Percentiles rank a stretch among this genome's conserved stretches.
phyloP scores from a whole-genome alignment of 2,329 filamentous ascomycete genomes.

The Calonectria pauciramosa region DNA sequence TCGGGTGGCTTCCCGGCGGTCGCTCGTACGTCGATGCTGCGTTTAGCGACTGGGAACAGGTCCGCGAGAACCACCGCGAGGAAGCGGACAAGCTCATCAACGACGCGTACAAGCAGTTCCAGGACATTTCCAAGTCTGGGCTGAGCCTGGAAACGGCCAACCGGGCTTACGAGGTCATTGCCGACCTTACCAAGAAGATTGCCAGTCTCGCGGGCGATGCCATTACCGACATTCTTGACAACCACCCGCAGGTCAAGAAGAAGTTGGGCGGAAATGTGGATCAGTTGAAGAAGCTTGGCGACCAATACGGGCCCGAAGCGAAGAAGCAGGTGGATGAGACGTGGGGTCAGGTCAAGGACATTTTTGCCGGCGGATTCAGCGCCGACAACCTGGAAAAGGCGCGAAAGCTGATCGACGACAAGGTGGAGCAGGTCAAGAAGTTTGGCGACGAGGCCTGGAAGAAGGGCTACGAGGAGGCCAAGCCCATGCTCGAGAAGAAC shows the following conservation, averaged over 20 bases:
- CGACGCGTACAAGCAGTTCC: slow-evolving; percentile 77
- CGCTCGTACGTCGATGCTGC: slow-evolving; percentile 76
- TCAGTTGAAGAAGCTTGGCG: slow-evolving; percentile 77
- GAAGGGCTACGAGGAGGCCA: slow-evolving; percentile 78
- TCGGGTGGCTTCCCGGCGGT: slow-evolving; percentile 79
- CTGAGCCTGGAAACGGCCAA: slow-evolving; percentile 73
- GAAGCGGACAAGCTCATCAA: slow-evolving; percentile 78
- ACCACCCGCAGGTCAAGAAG: slow-evolving; percentile 80
- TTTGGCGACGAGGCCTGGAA: slow-evolving; percentile 80
- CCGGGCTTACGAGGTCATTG: slow-evolving; percentile 72
- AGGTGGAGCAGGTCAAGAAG: slow-evolving; percentile 75
- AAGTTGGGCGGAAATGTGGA: slow-evolving; percentile 78
- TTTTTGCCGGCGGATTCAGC: slow-evolving; percentile 73
- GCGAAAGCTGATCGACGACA: slow-evolving; percentile 76
- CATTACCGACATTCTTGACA: slow-evolving; percentile 75
- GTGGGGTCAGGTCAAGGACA: slow-evolving; percentile 75
- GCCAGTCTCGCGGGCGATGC: slow-evolving; percentile 74
- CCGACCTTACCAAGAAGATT: slow-evolving; percentile 72
- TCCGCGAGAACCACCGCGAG: slow-evolving; percentile 75
- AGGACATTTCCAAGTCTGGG: slow-evolving; percentile 70
- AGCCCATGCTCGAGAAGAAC: slow-evolving; percentile 81
- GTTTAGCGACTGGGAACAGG: slow-evolving; percentile 78
- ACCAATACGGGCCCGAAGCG: slow-evolving; percentile 80
- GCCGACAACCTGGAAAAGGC: slow-evolving; percentile 66
- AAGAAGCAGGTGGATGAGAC: slow-evolving; percentile 83